Evolutionary conservation across 257 asterid species (phyloP).

Genomic region (Solanum phureja): DNA sequence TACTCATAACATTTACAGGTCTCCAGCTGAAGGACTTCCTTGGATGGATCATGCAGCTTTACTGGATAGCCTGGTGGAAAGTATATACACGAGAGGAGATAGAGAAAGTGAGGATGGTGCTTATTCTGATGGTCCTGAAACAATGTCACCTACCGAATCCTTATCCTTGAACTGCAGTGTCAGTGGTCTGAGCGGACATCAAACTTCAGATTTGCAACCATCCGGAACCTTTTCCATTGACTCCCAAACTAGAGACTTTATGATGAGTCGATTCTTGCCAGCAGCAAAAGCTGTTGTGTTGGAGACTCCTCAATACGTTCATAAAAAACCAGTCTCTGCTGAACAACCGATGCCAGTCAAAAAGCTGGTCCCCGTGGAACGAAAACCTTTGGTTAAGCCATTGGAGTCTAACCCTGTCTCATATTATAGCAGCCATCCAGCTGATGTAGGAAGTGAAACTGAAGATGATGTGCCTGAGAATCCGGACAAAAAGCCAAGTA

Average conservation of each 20-base stretch:
- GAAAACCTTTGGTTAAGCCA: conserved; percentile 39
- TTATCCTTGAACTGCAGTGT: conserved; percentile 49
- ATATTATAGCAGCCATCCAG: conserved; percentile 18
- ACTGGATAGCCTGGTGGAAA: conserved; percentile 55
- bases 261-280: conserved; percentile 85
- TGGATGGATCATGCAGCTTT: conserved; percentile 66
- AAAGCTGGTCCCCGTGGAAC: conserved; percentile 43
- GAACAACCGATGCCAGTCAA: conserved; percentile 39
- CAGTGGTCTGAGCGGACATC: conserved; percentile 60
- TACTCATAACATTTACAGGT: conserved; percentile 28
- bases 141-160: conserved; percentile 43
- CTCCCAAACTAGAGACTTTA: conserved; percentile 58
- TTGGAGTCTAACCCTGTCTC: conserved; percentile 23
- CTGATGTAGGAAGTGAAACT: conserved; percentile 46
- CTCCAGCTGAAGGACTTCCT: conserved; percentile 32
- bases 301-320: conserved; percentile 51
- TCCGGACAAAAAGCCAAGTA: conserved; percentile 51
- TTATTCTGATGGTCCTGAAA: conserved; percentile 48
- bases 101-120: conserved; percentile 40
- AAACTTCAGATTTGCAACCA: conserved; percentile 35
- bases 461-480: conserved; percentile 22
- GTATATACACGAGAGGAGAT: conserved; percentile 45
- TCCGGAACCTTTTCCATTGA: conserved; percentile 52
- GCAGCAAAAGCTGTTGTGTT: conserved; percentile 83
- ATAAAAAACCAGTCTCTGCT: conserved; percentile 28